A percentile compares a stretch with the other conserved stretches of the same genome.
These are phyloP conservation scores for Xylariaceae sp. DNA, from an alignment of 2,329 filamentous ascomycete genomes.

Conservation along the genomic window DNA sequence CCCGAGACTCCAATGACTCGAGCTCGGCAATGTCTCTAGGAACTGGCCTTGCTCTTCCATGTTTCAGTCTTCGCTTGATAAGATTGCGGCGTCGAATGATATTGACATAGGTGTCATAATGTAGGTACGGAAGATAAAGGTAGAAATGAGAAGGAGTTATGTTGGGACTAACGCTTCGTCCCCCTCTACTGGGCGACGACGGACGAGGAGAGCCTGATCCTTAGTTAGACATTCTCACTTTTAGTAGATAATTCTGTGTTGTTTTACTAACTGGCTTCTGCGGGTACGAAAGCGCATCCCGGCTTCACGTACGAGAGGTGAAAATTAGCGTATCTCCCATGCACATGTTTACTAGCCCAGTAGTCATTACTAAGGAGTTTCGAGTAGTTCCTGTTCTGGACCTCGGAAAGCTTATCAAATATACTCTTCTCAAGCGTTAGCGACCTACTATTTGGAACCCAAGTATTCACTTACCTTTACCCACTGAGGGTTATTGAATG, in stretches of 20 bases:
- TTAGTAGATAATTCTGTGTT: conserved; percentile 1
- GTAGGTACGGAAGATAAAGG: conserved; percentile 64
- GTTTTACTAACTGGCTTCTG: conserved; percentile 40
- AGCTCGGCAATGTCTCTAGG: conserved; percentile 59
- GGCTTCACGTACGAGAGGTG: conserved; percentile 58
- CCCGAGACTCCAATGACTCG: conserved; percentile 61
- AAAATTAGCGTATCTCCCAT: conserved; percentile 55
- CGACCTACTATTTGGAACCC: conserved; percentile 29
- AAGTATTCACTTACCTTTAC: conserved; percentile 52
- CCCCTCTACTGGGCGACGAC: conserved; percentile 36
- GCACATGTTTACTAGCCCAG: conserved; percentile 55
- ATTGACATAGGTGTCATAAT: conserved; percentile 68
- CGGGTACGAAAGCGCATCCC: conserved; percentile 53
- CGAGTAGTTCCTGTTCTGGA: conserved; percentile 48
- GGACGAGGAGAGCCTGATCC: conserved; percentile 46
- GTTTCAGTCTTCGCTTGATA: conserved; percentile 56
- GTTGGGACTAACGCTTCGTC: conserved; percentile 34
- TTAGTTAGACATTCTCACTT: too few relatives aligned
- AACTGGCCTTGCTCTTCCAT: conserved; percentile 62
- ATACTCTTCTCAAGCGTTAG: conserved; percentile 38
- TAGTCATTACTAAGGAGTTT: conserved; percentile 54
- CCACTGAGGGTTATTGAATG: conserved; percentile 64
- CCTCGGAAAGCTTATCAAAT: conserved; percentile 52
- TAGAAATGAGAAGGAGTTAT: conserved; percentile 48
- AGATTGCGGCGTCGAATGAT: conserved; percentile 62